A percentile compares a stretch with the other conserved stretches of the same genome.
Evolutionary conservation across 208 protist genomes (phyloP).

Genomic region (Wallacemonas collosoma): DNA sequence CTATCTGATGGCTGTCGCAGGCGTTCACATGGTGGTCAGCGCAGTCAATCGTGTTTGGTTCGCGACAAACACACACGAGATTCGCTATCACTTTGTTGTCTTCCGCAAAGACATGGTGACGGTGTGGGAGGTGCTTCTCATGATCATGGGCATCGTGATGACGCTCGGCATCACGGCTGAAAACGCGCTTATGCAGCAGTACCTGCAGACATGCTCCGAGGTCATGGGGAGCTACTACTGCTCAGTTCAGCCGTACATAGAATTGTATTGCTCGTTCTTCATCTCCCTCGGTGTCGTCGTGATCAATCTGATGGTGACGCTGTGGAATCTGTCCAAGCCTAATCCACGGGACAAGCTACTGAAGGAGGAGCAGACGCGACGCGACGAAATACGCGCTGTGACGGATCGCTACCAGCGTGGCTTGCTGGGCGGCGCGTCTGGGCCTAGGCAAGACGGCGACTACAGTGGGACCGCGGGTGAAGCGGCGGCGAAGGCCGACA

Average conservation of each 20-base stretch:
- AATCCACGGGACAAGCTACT: constrained; percentile 64
- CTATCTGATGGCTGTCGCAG: constrained; percentile 59
- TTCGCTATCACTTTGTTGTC: constrained; percentile 85
- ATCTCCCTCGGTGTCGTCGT: constrained; percentile 42
- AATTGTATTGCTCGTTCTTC: constrained; percentile 72
- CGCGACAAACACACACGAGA: constrained; percentile 68
- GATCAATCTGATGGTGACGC: constrained; percentile 52
- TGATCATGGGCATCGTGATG: constrained; percentile 59
- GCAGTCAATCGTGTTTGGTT: constrained; percentile 64
- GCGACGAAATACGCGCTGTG: constrained; percentile 24
- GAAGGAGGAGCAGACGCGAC: constrained; percentile 35
- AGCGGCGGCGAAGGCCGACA: not conserved
- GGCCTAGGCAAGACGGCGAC: not conserved
- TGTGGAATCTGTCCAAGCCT: constrained; percentile 50
- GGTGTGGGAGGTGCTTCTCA: constrained; percentile 71
- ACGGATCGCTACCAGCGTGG: constrained; percentile 21
- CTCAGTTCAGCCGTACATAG: constrained; percentile 50
- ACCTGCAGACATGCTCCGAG: constrained; percentile 47
- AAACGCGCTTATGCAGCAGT: constrained; percentile 60
- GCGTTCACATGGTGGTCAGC: constrained; percentile 47
- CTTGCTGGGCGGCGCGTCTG: not conserved
- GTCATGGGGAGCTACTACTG: constrained; percentile 29
- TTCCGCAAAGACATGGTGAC: constrained; percentile 83
- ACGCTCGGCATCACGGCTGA: constrained; percentile 42
- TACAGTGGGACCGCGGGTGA: constrained; percentile 10